Conservation (phyloP, 1,284 basidiomycete genomes). For the Apiotrichum siamense region DNA sequence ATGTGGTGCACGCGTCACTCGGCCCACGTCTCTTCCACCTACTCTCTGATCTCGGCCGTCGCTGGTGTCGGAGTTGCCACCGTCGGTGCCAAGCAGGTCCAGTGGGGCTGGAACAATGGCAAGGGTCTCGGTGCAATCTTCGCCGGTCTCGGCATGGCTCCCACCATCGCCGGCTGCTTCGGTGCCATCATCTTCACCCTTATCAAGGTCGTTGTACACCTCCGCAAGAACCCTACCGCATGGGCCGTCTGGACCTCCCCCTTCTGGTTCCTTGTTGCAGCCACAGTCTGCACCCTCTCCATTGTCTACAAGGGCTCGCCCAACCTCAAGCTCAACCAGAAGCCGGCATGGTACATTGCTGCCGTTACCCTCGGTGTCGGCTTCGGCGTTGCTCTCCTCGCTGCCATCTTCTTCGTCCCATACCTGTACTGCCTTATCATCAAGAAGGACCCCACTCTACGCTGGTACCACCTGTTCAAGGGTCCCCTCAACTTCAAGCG, state of each 20-base stretch:
- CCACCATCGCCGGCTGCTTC: conserved; percentile 45
- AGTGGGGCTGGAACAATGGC: conserved; percentile 53
- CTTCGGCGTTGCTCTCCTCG: conserved; percentile 40
- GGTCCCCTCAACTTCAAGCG: conserved; percentile 48
- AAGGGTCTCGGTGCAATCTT: conserved; percentile 50
- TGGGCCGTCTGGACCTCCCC: conserved; percentile 48
- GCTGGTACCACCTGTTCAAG: conserved; percentile 47
- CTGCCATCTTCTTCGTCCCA: conserved; percentile 50
- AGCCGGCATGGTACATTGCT: conserved; percentile 38
- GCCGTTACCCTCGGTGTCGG: conserved; percentile 47
- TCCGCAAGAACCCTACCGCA: conserved; percentile 41
- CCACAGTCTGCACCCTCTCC: conserved; percentile 41
- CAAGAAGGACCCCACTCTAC: conserved; percentile 47
- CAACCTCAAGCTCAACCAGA: conserved; percentile 45
- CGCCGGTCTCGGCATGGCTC: conserved; percentile 46
- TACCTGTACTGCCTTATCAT: conserved; percentile 49
- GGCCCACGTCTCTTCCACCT: conserved; percentile 50
- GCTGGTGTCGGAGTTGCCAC: conserved; percentile 52
- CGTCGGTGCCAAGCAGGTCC: conserved; percentile 45
- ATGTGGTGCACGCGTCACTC: conserved; percentile 48
- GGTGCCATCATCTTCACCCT: conserved; percentile 47
- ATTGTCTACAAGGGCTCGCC: conserved; percentile 50
- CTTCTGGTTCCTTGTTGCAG: conserved; percentile 49
- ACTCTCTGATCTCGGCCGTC: conserved; percentile 49
- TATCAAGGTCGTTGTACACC: conserved; percentile 47